Conservation (phyloP, 2,329 filamentous ascomycete species). For the Beauveria brongniartii region DNA sequence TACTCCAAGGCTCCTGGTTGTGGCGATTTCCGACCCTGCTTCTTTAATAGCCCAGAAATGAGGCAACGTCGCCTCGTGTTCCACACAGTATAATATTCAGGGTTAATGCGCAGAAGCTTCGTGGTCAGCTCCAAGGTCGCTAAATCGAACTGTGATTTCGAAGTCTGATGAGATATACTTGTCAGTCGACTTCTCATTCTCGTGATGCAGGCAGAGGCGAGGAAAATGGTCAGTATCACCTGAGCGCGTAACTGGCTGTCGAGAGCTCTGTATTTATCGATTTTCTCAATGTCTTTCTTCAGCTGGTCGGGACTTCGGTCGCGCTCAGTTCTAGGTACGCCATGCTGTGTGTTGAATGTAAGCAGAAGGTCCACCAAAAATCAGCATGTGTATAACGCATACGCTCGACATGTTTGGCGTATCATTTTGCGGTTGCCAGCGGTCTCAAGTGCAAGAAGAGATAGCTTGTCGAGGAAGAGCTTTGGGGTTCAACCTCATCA, state of each 20-base stretch:
- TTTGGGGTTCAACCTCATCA: neutral
- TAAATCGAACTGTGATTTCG: constrained; percentile 38
- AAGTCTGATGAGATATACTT: constrained; percentile 21
- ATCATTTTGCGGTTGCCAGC: neutral
- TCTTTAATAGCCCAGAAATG: constrained; percentile 50
- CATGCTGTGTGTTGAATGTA: constrained; percentile 55
- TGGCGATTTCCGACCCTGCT: constrained; percentile 40
- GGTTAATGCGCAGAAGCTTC: constrained; percentile 67
- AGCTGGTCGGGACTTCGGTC: constrained; percentile 60
- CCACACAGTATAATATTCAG: constrained; percentile 88
- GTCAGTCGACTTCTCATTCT: neutral
- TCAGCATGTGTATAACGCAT: neutral
- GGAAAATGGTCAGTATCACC: constrained; percentile 30
- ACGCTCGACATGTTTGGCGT: constrained; percentile 6
- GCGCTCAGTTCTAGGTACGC: constrained; percentile 62
- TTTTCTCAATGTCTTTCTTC: constrained; percentile 65
- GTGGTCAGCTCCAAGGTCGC: constrained; percentile 60
- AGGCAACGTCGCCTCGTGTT: constrained; percentile 72
- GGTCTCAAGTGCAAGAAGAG: neutral
- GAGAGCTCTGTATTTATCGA: constrained; percentile 64
- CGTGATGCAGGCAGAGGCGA: neutral
- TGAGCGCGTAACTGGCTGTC: constrained; percentile 60
- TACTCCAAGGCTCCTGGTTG: constrained; percentile 47
- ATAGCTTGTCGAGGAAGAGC: neutral
- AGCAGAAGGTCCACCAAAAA: neutral